Evolutionary conservation across 2,329 filamentous ascomycete species (phyloP).

Genomic region (Colletotrichum trifolii): DNA sequence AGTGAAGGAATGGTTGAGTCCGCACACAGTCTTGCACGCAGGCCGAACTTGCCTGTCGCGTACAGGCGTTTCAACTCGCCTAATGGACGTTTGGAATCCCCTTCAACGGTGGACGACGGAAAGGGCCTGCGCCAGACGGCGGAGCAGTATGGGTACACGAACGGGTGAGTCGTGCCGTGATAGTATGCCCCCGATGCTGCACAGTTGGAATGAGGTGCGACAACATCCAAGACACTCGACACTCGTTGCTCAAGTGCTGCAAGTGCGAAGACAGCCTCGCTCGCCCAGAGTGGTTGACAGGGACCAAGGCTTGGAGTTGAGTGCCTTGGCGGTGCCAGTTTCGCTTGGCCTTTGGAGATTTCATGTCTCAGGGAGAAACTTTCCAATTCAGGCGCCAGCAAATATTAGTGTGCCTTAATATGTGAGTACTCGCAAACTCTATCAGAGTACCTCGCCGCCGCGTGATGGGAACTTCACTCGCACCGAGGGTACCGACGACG

Average conservation of each 20-base stretch:
- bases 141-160: conserved; percentile 11
- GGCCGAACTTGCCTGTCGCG: too few relatives aligned
- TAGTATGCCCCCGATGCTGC: conserved; percentile 7
- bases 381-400: conserved; percentile 9
- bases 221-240: conserved; percentile 19
- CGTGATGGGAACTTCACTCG: conserved; percentile 6
- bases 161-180: conserved; percentile 12
- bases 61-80: conserved; percentile 16
- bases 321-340: conserved; percentile 18
- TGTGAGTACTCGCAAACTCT: conserved; percentile 17
- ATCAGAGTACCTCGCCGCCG: conserved; percentile 2
- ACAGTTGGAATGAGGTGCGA: conserved; percentile 14
- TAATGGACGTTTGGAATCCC: conserved; percentile 12
- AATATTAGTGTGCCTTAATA: too few relatives aligned
- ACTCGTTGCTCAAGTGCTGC: background rate
- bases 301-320: conserved; percentile 12
- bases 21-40: conserved; percentile 3
- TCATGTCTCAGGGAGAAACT: conserved; percentile 29
- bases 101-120: conserved; percentile 7
- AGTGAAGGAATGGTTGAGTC: background rate
- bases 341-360: conserved; percentile 17
- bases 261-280: too few relatives aligned
- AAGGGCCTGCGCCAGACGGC: conserved; percentile 7
- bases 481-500: conserved; percentile 9
- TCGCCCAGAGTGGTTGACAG: conserved; percentile 6